Base-by-base conservation (phyloP, 192 early-diverging fungal species). In the Physocladia obscura region DNA sequence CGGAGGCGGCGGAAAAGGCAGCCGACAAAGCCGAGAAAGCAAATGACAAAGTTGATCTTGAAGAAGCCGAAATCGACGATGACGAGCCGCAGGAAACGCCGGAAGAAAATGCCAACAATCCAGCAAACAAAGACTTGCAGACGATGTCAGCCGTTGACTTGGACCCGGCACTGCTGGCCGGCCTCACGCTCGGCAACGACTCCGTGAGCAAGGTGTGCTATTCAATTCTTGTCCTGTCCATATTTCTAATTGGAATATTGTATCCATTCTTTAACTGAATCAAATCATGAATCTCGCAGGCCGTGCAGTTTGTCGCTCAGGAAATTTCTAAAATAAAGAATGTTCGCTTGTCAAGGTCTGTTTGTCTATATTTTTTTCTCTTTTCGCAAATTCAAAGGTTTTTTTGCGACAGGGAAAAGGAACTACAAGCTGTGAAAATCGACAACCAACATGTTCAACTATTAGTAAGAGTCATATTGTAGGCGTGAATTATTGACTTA, bases 81-180 rank as follows among this genome's bases (percentile, higher is more conserved):
- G 69, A 70, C 31, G 57, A 61, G 27, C 55, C 58, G 51, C 59
- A 19, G 56, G 69, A 58, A 24, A 70, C 69, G 29, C 57, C 69
- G 5, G 69, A n/a, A n/a, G n/a, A n/a, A n/a, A n/a, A n/a, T n/a
- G n/a, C n/a, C n/a, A n/a, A n/a, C n/a, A n/a, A 30, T 5, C 69
- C 49, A 36, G 69, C 69, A 19, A 61, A 37, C 69, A 70, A 61
- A 29, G 69, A 70, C 57, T 61, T 70, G 69, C 24, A 58, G 40
- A 61, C 29, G 2, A 62, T 62, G 60, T 6, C 6, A 11, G 40
- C 39, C 8, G n/a, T n/a, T n/a, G n/a, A n/a, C n/a, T n/a, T n/a
- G n/a, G 60, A 62, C 39, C 38, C 40, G 1, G 36, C 60, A 15
- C 26, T 62, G 6, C 26, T 44, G 38, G 38, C 37, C n/a, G 32